These are phyloP conservation scores for Pezicula rhizophila DNA, from an alignment of 2,329 filamentous ascomycete species.

Conservation along the genomic window DNA sequence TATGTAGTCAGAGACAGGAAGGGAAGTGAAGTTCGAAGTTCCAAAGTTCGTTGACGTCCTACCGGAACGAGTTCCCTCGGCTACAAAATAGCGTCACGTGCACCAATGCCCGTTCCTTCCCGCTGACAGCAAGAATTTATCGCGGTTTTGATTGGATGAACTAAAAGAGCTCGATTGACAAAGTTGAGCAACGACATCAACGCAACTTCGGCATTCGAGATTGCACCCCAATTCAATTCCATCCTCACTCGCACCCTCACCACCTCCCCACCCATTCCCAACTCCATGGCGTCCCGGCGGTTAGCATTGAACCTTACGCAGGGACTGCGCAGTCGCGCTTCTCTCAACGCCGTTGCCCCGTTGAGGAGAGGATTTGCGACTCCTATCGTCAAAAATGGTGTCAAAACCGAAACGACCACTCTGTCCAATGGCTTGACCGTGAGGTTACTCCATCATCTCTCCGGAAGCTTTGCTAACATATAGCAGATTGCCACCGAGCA, in stretches of 20 bases:
- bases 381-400: slow-evolving; percentile 60
- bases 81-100: slow-evolving; percentile 4
- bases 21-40: slow-evolving; percentile 5
- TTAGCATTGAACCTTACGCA: slow-evolving; percentile 91
- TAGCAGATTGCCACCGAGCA: slow-evolving; percentile 91
- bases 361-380: slow-evolving; percentile 86
- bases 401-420: slow-evolving; percentile 92
- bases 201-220: slow-evolving; percentile 8
- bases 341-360: slow-evolving; percentile 70
- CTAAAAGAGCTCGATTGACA: slow-evolving; percentile 15
- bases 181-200: slow-evolving; percentile 17
- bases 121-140: slow-evolving; percentile 1
- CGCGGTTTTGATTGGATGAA: slow-evolving; percentile 15
- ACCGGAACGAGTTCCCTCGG: slow-evolving; percentile 12
- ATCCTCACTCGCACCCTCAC: slow-evolving; percentile 3
- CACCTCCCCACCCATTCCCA: slow-evolving; percentile 16
- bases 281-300: slow-evolving; percentile 86
- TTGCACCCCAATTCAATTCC: slow-evolving; percentile 16
- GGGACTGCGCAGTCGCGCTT: slow-evolving; percentile 81
- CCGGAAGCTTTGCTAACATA: slow-evolving; percentile 23
- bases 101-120: neutral
- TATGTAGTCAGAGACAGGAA: slow-evolving; percentile 5
- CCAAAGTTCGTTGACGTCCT: slow-evolving; percentile 4
- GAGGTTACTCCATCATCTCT: slow-evolving; percentile 27
- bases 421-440: slow-evolving; percentile 97